Conservation (phyloP, 2,329 filamentous ascomycete genomes). For the Neodidymelliopsis sp. region DNA sequence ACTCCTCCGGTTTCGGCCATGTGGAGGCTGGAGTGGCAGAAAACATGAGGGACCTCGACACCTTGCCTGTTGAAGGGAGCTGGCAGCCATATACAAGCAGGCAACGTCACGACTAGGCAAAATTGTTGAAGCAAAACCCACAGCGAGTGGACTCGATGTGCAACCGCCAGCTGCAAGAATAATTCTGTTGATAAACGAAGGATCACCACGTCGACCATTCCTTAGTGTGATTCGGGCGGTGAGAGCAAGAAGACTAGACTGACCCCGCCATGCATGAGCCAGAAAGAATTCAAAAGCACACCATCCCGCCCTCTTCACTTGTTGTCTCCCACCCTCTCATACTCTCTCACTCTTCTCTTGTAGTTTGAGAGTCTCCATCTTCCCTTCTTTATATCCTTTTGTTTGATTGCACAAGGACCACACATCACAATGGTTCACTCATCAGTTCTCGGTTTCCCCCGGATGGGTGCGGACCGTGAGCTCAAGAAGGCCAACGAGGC, state of each 20-base stretch:
- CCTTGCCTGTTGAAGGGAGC: neutral
- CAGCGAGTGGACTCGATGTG: slow-evolving; percentile 1
- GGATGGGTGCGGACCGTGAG: slow-evolving; percentile 98
- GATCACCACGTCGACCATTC: slow-evolving; percentile 13
- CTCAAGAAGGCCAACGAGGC: slow-evolving; percentile 99
- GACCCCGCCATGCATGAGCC: slow-evolving; percentile 34
- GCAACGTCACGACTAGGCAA: neutral
- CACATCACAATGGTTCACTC: slow-evolving; percentile 58
- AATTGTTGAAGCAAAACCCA: neutral
- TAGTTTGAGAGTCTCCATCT: slow-evolving; percentile 14
- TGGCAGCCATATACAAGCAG: neutral
- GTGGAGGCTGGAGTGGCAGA: slow-evolving; percentile 18
- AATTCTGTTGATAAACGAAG: neutral
- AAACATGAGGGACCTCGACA: neutral
- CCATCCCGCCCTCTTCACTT: slow-evolving; percentile 35
- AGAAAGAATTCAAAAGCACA: slow-evolving; percentile 48
- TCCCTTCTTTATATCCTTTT: slow-evolving; percentile 14
- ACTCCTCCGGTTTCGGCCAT: slow-evolving; percentile 18
- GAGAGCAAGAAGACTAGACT: slow-evolving; percentile 15
- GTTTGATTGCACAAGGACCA: slow-evolving; percentile 19
- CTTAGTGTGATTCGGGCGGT: slow-evolving; percentile 15
- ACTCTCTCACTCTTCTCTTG: slow-evolving; percentile 22
- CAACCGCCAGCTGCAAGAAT: neutral
- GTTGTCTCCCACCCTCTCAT: slow-evolving; percentile 19
- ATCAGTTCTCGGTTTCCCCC: slow-evolving; percentile 96